Evolutionary conservation across 495 filamentous ascomycete genomes (phyloP).

Genomic region (Hyaloscypha variabilis): DNA sequence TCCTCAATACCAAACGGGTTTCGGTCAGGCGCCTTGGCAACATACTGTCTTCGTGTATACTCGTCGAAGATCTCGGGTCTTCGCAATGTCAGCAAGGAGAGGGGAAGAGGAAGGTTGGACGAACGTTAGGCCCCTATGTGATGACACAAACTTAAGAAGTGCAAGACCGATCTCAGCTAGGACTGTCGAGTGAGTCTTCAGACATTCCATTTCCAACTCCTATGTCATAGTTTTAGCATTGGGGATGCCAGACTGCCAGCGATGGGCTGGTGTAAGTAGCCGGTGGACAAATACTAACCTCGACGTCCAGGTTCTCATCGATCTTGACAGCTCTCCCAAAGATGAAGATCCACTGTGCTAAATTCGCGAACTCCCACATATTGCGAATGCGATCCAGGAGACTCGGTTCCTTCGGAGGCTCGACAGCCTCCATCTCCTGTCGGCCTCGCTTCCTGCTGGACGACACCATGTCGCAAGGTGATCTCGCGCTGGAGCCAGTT

Average conservation of each 20-base stretch:
- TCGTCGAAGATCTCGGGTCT: constrained; percentile 92
- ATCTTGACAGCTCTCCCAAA: constrained; percentile 90
- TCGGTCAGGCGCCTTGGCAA: constrained; percentile 70
- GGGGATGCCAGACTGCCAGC: not conserved
- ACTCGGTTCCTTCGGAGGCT: constrained; percentile 50
- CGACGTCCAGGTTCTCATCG: constrained; percentile 81
- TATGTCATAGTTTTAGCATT: constrained; percentile 37
- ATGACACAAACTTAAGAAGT: constrained; percentile 90
- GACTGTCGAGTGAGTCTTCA: constrained; percentile 75
- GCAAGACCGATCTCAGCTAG: constrained; percentile 84
- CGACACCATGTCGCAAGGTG: constrained; percentile 47
- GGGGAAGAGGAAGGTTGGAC: constrained; percentile 36
- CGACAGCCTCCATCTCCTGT: constrained; percentile 61
- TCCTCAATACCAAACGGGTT: constrained; percentile 91
- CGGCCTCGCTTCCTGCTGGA: constrained; percentile 71
- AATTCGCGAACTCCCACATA: constrained; percentile 93
- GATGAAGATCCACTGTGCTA: constrained; percentile 89
- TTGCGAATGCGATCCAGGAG: constrained; percentile 74
- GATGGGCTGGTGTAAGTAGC: not conserved
- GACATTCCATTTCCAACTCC: constrained; percentile 88
- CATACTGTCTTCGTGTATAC: constrained; percentile 88
- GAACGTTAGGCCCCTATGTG: constrained; percentile 88
- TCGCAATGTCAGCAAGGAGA: constrained; percentile 15
- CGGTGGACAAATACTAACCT: constrained; percentile 56
- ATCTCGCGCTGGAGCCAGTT: constrained; percentile 1